A percentile compares a stretch with the other conserved stretches of the same genome.
Conservation (phyloP, 306 rosid species). For the Leucaena leucocephala region DNA sequence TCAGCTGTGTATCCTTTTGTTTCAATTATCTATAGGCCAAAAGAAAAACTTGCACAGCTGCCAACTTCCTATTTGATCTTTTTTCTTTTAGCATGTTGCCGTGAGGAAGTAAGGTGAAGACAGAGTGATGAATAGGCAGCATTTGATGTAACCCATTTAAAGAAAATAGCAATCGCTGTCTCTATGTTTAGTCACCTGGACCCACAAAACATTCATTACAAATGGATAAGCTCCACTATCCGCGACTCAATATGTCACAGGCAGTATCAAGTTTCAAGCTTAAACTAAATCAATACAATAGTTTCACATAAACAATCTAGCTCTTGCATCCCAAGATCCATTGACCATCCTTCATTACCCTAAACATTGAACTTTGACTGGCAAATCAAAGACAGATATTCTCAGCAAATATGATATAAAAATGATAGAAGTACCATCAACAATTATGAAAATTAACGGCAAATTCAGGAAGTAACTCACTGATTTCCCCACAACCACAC, state of each 20-base stretch:
- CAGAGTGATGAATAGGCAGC: neutral
- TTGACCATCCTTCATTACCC: neutral
- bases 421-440: neutral
- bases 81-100: neutral
- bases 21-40: neutral
- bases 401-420: neutral
- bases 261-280: neutral
- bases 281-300: neutral
- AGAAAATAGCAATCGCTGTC: neutral
- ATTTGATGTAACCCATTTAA: neutral
- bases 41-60: neutral
- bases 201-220: constrained; percentile 6
- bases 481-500: constrained; percentile 64
- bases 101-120: neutral
- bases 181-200: constrained; percentile 1
- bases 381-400: constrained; percentile 19
- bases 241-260: neutral
- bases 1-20: neutral
- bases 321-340: constrained; percentile 26
- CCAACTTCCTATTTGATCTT: neutral
- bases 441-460: constrained; percentile 19
- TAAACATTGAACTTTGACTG: constrained; percentile 3
- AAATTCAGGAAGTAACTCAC: constrained; percentile 51
- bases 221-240: constrained; percentile 20
- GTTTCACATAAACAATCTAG: constrained; percentile 21